Evolutionary conservation across 2,329 filamentous ascomycete species (phyloP).

Genomic region (Piedraia hortae): DNA sequence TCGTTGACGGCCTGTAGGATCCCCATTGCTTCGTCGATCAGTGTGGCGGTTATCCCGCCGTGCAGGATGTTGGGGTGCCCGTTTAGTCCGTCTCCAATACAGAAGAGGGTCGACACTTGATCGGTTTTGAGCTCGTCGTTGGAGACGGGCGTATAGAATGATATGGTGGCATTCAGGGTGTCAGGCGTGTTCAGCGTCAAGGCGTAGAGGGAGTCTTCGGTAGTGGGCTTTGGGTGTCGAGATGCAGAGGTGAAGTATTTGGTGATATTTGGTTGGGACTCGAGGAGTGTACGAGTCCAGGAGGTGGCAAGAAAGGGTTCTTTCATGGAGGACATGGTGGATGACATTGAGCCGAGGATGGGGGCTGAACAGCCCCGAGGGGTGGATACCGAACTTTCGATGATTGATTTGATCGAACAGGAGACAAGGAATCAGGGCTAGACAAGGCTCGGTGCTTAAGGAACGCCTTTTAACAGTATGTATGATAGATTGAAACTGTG

Average conservation of each 20-base stretch:
- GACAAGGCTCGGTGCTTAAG: too few relatives aligned
- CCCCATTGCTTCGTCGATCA: constrained; percentile 33
- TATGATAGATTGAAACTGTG: too few relatives aligned
- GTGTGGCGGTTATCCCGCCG: constrained; percentile 28
- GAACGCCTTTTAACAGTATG: too few relatives aligned
- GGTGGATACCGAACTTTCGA: too few relatives aligned
- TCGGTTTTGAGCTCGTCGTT: constrained; percentile 9
- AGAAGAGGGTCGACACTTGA: constrained; percentile 15
- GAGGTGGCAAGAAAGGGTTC: too few relatives aligned
- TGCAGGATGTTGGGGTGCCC: constrained; percentile 27
- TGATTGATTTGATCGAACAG: too few relatives aligned
- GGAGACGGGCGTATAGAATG: constrained; percentile 16
- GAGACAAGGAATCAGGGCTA: too few relatives aligned
- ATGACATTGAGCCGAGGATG: too few relatives aligned
- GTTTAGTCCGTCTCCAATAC: constrained; percentile 25
- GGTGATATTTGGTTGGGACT: constrained; percentile 14
- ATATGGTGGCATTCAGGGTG: constrained; percentile 22
- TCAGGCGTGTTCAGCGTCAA: constrained; percentile 23
- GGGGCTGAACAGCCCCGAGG: too few relatives aligned
- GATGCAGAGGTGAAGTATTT: constrained; percentile 14
- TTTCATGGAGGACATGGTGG: too few relatives aligned
- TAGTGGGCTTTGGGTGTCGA: constrained; percentile 14
- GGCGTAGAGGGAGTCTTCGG: constrained; percentile 25
- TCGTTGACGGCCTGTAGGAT: constrained; percentile 20
- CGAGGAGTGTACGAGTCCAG: too few relatives aligned